These are phyloP conservation scores for Astrephomene gubernaculifera DNA, from an alignment of 139 green algal species.

Conservation along the genomic window DNA sequence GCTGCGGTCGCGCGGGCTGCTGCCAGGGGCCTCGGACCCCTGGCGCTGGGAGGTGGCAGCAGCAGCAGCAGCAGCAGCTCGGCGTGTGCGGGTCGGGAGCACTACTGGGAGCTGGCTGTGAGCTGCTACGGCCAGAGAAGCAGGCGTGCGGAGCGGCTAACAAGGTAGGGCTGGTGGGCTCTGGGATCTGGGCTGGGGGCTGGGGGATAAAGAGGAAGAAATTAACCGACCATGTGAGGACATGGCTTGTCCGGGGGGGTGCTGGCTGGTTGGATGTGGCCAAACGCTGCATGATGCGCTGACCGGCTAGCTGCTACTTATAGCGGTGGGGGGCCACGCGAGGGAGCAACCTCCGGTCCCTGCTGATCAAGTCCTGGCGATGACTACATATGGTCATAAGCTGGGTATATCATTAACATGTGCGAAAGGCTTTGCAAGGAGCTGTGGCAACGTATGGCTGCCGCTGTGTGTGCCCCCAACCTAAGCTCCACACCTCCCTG, in stretches of 20 bases:
- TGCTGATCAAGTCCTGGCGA: too few relatives aligned
- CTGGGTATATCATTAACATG: too few relatives aligned
- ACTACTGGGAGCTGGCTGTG: conserved; percentile 24
- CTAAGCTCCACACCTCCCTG: neutral
- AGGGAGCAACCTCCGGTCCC: too few relatives aligned
- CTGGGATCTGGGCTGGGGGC: too few relatives aligned
- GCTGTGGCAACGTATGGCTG: too few relatives aligned
- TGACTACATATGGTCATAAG: too few relatives aligned
- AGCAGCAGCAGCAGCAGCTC: too few relatives aligned
- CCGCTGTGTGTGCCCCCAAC: neutral
- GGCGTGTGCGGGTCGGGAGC: neutral
- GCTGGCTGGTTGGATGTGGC: too few relatives aligned
- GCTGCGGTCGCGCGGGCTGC: neutral
- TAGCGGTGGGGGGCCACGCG: neutral
- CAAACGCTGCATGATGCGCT: neutral
- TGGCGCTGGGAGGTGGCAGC: too few relatives aligned
- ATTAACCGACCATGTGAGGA: neutral
- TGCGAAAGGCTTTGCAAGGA: too few relatives aligned
- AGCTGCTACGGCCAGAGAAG: neutral
- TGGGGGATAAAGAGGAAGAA: neutral
- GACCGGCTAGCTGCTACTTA: neutral
- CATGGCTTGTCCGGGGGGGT: neutral
- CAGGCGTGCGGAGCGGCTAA: neutral
- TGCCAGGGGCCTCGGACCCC: neutral
- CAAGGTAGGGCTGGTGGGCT: neutral